Base-by-base conservation (phyloP, 164 flowering plant species). In the Sextonia rubra region DNA sequence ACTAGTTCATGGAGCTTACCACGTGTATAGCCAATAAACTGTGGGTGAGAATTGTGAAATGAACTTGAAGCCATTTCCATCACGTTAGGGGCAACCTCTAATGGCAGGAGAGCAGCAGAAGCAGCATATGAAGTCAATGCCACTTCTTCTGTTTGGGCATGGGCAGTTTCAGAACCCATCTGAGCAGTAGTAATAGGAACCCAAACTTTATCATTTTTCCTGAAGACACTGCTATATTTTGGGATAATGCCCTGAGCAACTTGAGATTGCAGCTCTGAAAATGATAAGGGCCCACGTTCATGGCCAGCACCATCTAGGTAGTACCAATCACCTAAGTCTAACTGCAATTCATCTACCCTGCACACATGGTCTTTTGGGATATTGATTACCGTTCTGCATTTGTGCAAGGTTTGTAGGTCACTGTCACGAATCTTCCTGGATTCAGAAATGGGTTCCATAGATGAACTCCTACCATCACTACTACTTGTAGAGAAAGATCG, bases 1-100 rank as follows among this genome's bases (percentile, higher is more conserved):
- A 96, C 98, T 83, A 96, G 77, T 74, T 91, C 97, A 80, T 96
- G 99, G 27, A 96, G 88, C 82, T 86, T 96, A 27, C 95, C 98
- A 61, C 92, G 87, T 18, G 91, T 90, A 76, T 85, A 92, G 20
- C 97, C 98, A 79, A 96, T 82, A 72, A 90, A 96, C 72, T 96
- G 99, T 20, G 99, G 99, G 78, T 96, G 91, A 74, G 82, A 69
- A 73, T 72, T 76, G 76, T 93, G 90, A 72, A 92, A 93, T 2
- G 79, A 78, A 74, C 79, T 80, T 27, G 83, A 68, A 47, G 65
- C 68, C 20, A 20, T 30, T 44, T 60, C 72, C 24, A 37, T 61
- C 48, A 71, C 84, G 77, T 56, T 24, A 22, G 32, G 48, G 26
- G 66, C 48, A 76, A 56, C 64, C 56, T 76, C 74, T 17, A 77